Evolutionary conservation across 805 yeast genomes (phyloP).

Genomic region (Candida sithepensis): DNA sequence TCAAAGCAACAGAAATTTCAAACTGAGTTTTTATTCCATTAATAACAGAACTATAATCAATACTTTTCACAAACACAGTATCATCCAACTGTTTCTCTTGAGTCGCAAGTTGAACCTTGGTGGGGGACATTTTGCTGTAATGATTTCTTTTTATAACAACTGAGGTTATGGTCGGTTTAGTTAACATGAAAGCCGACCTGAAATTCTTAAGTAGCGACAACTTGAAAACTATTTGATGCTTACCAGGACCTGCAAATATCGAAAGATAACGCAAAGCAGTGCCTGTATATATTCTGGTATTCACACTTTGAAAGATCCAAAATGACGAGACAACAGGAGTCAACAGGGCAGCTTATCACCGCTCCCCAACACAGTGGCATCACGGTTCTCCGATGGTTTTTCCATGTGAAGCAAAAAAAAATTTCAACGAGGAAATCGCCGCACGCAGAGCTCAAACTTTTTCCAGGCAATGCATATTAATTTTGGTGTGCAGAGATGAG

Average conservation of each 20-base stretch:
- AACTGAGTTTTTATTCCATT: constrained; percentile 10
- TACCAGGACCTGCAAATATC: neutral
- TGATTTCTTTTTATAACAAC: neutral
- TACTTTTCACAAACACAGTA: constrained; percentile 48
- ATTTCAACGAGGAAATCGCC: too few species aligned
- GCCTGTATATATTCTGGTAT: too few species aligned
- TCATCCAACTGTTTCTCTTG: constrained; percentile 23
- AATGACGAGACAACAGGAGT: too few species aligned
- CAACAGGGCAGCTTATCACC: neutral
- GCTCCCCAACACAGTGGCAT: too few species aligned
- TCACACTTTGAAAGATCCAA: too few species aligned
- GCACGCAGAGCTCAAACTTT: too few species aligned
- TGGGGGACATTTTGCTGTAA: neutral
- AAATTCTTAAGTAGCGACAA: constrained; percentile 1
- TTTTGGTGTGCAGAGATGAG: too few species aligned
- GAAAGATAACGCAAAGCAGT: too few species aligned
- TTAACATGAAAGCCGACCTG: constrained; percentile 2
- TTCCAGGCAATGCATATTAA: neutral
- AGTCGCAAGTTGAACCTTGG: neutral
- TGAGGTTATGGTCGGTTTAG: constrained; percentile 1
- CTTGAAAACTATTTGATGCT: neutral
- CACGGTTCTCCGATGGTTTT: neutral
- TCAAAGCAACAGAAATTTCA: constrained; percentile 45
- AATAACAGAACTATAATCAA: constrained; percentile 27
- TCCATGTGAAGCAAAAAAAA: neutral